Conservation (phyloP, 2,329 filamentous ascomycete species). For the Venturia pyrina region DNA sequence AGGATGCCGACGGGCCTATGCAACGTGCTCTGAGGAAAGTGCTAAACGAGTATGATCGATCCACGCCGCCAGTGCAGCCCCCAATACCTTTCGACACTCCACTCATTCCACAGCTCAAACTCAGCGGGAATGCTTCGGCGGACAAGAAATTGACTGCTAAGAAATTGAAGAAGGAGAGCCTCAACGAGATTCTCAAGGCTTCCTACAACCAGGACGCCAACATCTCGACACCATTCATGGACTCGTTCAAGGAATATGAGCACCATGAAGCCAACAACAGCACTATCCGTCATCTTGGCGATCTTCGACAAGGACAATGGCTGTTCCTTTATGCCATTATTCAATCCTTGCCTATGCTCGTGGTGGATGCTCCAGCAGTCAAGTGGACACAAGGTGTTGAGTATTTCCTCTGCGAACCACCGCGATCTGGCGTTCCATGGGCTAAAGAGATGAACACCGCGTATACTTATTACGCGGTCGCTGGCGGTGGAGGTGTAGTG, state of each 20-base stretch:
- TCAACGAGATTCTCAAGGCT: constrained; percentile 64
- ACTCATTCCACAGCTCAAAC: constrained; percentile 60
- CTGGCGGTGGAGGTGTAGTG: constrained; percentile 54
- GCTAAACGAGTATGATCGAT: constrained; percentile 79
- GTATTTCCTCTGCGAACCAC: constrained; percentile 71
- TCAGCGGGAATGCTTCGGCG: constrained; percentile 62
- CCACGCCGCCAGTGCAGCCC: constrained; percentile 78
- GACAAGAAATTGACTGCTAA: constrained; percentile 61
- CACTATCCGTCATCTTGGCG: constrained; percentile 54
- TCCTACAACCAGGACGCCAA: constrained; percentile 71
- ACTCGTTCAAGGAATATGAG: constrained; percentile 63
- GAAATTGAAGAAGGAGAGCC: constrained; percentile 69
- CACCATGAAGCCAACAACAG: constrained; percentile 55
- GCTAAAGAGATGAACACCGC: constrained; percentile 37
- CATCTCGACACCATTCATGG: constrained; percentile 50
- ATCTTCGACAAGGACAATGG: constrained; percentile 69
- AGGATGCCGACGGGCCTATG: constrained; percentile 46
- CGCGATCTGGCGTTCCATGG: constrained; percentile 66
- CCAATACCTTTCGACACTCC: constrained; percentile 87
- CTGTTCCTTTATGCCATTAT: constrained; percentile 71
- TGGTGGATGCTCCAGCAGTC: constrained; percentile 63
- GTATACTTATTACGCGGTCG: constrained; percentile 63
- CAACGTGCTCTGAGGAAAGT: constrained; percentile 64
- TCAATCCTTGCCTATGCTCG: constrained; percentile 67
- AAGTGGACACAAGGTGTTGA: constrained; percentile 62